These are phyloP conservation scores for Cercospora zeina DNA, from an alignment of 2,329 filamentous ascomycete genomes.

Conservation along the genomic window DNA sequence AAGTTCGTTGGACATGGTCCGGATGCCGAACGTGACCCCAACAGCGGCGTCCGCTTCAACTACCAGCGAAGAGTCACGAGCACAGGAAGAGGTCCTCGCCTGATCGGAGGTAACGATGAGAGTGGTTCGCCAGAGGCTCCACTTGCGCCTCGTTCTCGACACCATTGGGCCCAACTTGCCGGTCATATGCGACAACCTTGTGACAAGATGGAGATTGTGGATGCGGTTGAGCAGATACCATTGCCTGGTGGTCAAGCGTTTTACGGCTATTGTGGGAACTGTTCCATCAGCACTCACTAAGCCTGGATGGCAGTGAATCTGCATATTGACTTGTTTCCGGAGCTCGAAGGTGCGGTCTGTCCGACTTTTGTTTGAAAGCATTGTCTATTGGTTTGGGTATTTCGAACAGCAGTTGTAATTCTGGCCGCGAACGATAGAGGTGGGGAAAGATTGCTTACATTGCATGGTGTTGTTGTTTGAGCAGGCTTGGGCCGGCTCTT, in stretches of 20 bases:
- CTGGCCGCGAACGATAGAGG: not conserved
- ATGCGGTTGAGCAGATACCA: constrained; percentile 30
- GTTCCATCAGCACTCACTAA: constrained; percentile 11
- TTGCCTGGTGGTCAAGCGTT: constrained; percentile 2
- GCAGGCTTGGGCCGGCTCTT: constrained; percentile 1
- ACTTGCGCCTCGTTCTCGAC: constrained; percentile 31
- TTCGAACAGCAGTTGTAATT: not conserved
- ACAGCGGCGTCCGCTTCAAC: constrained; percentile 31
- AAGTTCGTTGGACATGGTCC: constrained; percentile 39
- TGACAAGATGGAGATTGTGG: constrained; percentile 28
- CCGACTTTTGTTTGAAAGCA: not conserved
- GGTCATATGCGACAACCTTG: constrained; percentile 27
- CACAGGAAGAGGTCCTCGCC: constrained; percentile 22
- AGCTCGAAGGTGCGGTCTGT: not conserved
- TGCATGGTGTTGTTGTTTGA: constrained; percentile 12
- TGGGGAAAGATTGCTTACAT: not conserved
- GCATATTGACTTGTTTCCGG: not conserved
- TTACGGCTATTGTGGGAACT: constrained; percentile 16
- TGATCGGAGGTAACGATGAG: constrained; percentile 21
- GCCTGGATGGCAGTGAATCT: not conserved
- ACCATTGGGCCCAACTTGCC: constrained; percentile 34
- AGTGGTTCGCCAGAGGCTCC: constrained; percentile 26
- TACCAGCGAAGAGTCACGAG: constrained; percentile 15
- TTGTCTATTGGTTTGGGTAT: not conserved
- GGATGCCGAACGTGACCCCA: constrained; percentile 37